phyloP scores from a whole-genome alignment of 352 stramenopile genomes.

The Phytophthora nicotianae region DNA sequence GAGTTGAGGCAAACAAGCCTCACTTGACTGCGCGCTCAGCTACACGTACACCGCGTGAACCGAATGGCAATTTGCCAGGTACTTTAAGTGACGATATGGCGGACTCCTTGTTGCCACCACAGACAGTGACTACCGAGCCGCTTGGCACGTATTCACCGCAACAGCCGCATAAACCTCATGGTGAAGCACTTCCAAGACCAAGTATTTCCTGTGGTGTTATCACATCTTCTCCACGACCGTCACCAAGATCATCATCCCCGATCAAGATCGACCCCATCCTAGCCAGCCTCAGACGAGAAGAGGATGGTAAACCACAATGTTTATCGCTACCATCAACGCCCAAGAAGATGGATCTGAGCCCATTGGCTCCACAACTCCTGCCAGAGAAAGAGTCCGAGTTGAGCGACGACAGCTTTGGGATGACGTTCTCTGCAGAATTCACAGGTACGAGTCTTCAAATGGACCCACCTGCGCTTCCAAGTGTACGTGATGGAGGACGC shows the following conservation, averaged over 20 bases:
- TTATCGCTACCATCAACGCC: slow-evolving; percentile 12
- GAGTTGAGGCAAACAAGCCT: background rate
- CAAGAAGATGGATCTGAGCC: slow-evolving; percentile 28
- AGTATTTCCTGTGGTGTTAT: slow-evolving; percentile 8
- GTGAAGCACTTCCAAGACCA: slow-evolving; percentile 16
- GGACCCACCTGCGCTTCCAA: slow-evolving; percentile 41
- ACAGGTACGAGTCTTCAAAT: slow-evolving; percentile 7
- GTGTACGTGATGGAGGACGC: slow-evolving; percentile 54
- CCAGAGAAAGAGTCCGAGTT: slow-evolving; percentile 30
- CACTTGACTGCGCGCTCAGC: slow-evolving; percentile 14
- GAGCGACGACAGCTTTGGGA: slow-evolving; percentile 21
- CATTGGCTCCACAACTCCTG: slow-evolving; percentile 19
- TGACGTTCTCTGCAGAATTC: slow-evolving; percentile 11
- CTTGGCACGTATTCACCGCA: background rate
- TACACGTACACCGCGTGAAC: slow-evolving; percentile 25
- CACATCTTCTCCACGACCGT: slow-evolving; percentile 22
- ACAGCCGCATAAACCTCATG: slow-evolving; percentile 31
- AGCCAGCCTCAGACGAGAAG: slow-evolving; percentile 15
- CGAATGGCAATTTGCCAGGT: slow-evolving; percentile 12
- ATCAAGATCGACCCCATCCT: slow-evolving; percentile 45
- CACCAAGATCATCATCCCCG: slow-evolving; percentile 28
- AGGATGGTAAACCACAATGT: slow-evolving; percentile 27
- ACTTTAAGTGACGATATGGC: slow-evolving; percentile 20
- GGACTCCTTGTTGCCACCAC: slow-evolving; percentile 1
- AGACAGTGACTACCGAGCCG: background rate